Conservation (phyloP, 169 alveolate genomes). For the Babesia gibsoni region DNA sequence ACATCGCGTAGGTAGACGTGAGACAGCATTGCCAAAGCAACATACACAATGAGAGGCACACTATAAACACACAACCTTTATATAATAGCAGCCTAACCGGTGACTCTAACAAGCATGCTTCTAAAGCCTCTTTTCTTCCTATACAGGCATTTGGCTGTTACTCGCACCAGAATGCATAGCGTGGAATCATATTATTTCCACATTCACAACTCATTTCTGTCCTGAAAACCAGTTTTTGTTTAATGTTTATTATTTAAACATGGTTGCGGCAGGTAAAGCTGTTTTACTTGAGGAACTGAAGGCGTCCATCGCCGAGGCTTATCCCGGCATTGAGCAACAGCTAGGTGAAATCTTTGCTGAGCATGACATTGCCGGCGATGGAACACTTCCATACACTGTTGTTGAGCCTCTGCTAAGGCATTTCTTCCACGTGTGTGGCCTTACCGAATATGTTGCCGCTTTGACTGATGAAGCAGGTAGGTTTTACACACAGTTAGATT, state of each 20-base stretch:
- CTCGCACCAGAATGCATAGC: constrained; percentile 33
- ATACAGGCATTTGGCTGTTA: neutral
- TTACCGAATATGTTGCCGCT: constrained; percentile 75
- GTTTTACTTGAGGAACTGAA: constrained; percentile 36
- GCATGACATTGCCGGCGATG: constrained; percentile 77
- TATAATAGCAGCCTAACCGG: too few relatives aligned
- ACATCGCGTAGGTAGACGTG: neutral
- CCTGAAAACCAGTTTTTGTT: neutral
- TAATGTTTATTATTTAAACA: neutral
- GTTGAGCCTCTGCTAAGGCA: constrained; percentile 81
- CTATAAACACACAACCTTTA: too few relatives aligned
- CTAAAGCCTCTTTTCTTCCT: neutral
- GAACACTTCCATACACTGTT: constrained; percentile 71
- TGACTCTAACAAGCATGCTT: too few relatives aligned
- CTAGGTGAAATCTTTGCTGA: constrained; percentile 71
- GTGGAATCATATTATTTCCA: constrained; percentile 3
- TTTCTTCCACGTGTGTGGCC: constrained; percentile 76
- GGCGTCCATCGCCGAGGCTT: constrained; percentile 36
- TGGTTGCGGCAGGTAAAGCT: neutral
- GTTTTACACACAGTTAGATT: too few relatives aligned
- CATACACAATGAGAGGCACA: too few relatives aligned
- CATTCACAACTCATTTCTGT: neutral
- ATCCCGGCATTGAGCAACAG: constrained; percentile 82
- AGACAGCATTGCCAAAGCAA: neutral
- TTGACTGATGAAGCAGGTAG: constrained; percentile 71